Base-by-base conservation (phyloP, 2,329 filamentous ascomycete species). In the Apiospora pterosperma region DNA sequence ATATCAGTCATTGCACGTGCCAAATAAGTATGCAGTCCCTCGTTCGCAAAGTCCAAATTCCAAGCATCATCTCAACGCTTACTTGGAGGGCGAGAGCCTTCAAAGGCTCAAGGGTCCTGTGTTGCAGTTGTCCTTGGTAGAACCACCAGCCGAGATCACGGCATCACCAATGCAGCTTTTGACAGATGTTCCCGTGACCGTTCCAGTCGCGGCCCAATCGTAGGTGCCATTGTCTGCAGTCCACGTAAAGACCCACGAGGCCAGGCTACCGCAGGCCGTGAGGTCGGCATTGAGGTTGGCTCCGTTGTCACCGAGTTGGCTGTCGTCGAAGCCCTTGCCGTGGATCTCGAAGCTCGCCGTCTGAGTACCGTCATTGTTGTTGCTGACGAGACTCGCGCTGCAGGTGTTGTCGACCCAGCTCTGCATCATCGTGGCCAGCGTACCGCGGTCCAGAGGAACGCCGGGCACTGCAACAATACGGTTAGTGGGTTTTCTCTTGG, bases 401-500 rank as follows among this genome's bases (percentile, higher is more conserved):
- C 67, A 68, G 2, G 39, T 63, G 62, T 66, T 67, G 23, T 23
- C 48, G 52, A 68, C 68, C 69, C 69, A 71, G 12, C 62, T 36
- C 25, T 70, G 63, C 19, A 62, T 48, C 2, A 67, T 28, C 5
- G 28, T 23, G n/a, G n/a, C 58, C 10, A 61, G 28, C 12, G 14
- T n/a, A 5, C 34, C 25, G 16, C 59, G 63, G 34, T 42, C 23
- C 6, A 70, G 39, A 12, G 66, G 42, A 4, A 71, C 69, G 23
- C 63, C 67, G 6, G 67, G 66, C 21, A 59, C 23, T 62, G 39
- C 16, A 23, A 10, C 8, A 44, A 23, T 2, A 36, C 7, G 12
- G 36, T 60, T 25, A 60, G 58, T 25, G 5, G 10, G 4, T 4
- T 19, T 38, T 25, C 7, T 38, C 12, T 16, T 38, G 34, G n/a